Base-by-base conservation (phyloP, 140 eudicot species). In the Ambrosia hybrid region DNA sequence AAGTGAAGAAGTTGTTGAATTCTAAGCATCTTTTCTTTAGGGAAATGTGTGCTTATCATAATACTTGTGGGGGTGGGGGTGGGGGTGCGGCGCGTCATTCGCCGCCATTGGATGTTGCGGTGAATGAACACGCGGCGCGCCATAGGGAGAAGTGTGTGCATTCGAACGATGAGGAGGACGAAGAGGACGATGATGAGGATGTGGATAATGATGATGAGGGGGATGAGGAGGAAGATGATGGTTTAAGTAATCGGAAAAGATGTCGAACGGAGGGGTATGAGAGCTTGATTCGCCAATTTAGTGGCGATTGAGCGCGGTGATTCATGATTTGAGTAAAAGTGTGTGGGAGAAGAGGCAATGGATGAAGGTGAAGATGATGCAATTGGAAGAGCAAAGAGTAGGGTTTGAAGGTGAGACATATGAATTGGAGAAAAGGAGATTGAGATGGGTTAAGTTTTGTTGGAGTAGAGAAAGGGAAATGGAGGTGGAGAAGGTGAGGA, bases 11-110 rank as follows among this genome's bases (percentile, higher is more conserved):
- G 67, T 75, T 93, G 78, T 79, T 93, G 7, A 93, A 85, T 79
- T 93, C 98, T 7, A 93, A 93, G 87, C 98, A 93, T 62, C 83
- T 93, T 76, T 93, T 85, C 62, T 93, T 93, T 81, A 67, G 93
- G 78, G 98, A 93, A 78, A 93, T 93, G 98, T 93, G 98, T 74
- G 93, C 97, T 76, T 93, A 93, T 58, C 96, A 90, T 49, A 89
- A 85, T 34, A 87, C 91, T 73, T 89, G 95, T 53, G 87, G 83
- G 16, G 86, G 77, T 11, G 73, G 9, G 34, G 63, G 68, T 7
- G 48, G 8, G 48, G 48, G 48, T 8, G 10, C 5, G 9, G 48
- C 48, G 11, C 48, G 48, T 43, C 48, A 8, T 43, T 43, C 48
- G 48, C 48, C 48, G 9, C 48, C 48, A 43, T 43, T 43, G 48